These are phyloP conservation scores for Cudoniella acicularis DNA, from an alignment of 495 filamentous ascomycete species.

Conservation along the genomic window DNA sequence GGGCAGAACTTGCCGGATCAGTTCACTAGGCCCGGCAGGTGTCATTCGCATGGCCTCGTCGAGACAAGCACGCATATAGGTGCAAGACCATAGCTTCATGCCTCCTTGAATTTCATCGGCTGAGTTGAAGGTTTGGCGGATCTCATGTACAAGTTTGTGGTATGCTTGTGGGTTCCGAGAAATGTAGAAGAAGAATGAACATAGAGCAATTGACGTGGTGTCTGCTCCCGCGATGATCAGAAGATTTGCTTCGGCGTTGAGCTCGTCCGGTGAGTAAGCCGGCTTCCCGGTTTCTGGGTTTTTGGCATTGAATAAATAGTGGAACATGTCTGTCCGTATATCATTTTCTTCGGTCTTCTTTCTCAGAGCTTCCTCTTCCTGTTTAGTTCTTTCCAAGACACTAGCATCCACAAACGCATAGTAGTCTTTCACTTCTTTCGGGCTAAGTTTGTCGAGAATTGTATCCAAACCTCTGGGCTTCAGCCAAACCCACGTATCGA, in stretches of 20 bases:
- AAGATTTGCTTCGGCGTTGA: not conserved
- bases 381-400: not conserved
- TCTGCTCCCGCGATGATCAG: constrained; percentile 48
- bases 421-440: not conserved
- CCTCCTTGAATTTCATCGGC: constrained; percentile 32
- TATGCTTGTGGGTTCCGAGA: constrained; percentile 44
- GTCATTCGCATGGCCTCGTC: constrained; percentile 54
- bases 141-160: constrained; percentile 61
- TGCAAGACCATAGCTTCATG: constrained; percentile 33
- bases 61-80: constrained; percentile 57
- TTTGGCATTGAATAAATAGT: constrained; percentile 53
- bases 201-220: constrained; percentile 46
- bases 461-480: not conserved
- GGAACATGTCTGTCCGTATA: constrained; percentile 41
- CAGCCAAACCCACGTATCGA: not conserved
- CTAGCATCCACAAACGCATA: not conserved
- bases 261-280: constrained; percentile 10
- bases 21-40: constrained; percentile 59
- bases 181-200: constrained; percentile 59
- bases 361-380: not conserved
- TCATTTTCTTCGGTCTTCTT: not conserved
- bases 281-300: constrained; percentile 48
- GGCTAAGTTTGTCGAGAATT: not conserved
- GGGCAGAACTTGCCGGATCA: constrained; percentile 52
- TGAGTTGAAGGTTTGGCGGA: constrained; percentile 33